Evolutionary conservation across 805 yeast genomes (phyloP), one percentile per base, ranked within the genome.

Genomic region (Candida nemodendra): DNA sequence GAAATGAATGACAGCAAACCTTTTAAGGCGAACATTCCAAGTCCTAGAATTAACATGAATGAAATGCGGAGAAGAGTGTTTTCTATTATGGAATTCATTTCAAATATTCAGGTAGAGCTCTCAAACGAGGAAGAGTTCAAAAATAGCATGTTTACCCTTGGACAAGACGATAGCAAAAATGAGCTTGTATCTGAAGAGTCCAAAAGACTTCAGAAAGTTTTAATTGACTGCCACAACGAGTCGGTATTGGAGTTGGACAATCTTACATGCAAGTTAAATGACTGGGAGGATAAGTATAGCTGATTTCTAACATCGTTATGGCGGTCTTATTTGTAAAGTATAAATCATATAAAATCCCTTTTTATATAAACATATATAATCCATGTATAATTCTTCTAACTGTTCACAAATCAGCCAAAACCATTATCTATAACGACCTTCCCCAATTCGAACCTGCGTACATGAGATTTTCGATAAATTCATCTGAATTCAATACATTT

Each of bases 1-100:
- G 67, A 66, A 38, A 69, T 77, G 24, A 73, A 74, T 23, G 72
- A 79, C 28, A 78, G 74, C 44, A 85, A 82, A 57, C 84, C 91
- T 2, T 81, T 87, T 32, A 84, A 79, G 50, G 96, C 98, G 11
- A 76, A 96, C 39, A 68, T 79, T 30, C 97, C 96, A 5, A 82
- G 82, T 41, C 79, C 80, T 15, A 75, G 87, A 38, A 76, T 85
- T 3, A 76, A 89, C 3, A 61, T 90, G 43, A 74, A 76, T 50
- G 99, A 91, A 59, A 83, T 91, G 86, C 76, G 89, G 39, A 79
- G 87, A 54, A 74, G 99, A 42, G 84, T 89, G 2, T 83, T 87
- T 2, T 95, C 96, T 1, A 91, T 91, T 15, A 65, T 91, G 51
- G 98, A 93, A 62, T 93, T 90, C 72, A 75, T 91, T 18, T 87